These are phyloP conservation scores for Metschnikowia gruessii DNA, from an alignment of 805 yeast species.

Conservation along the genomic window DNA sequence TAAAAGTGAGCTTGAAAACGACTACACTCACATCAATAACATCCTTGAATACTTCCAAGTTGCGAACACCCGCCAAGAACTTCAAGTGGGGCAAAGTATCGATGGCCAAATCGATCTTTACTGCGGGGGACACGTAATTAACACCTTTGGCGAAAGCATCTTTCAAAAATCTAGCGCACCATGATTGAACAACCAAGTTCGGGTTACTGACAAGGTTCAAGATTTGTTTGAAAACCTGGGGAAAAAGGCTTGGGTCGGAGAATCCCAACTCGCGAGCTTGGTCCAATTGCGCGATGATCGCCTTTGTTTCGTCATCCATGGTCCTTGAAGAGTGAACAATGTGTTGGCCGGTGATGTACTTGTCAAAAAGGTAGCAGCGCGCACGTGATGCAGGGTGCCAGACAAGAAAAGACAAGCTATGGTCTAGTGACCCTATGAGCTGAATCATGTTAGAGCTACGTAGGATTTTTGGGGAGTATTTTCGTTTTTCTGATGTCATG, in stretches of 20 bases:
- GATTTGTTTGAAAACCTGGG: slow-evolving; percentile 44
- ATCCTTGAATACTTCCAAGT: slow-evolving; percentile 31
- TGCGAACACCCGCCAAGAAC: slow-evolving; percentile 26
- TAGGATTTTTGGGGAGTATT: too few species aligned
- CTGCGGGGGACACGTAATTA: slow-evolving; percentile 23
- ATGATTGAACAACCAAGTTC: slow-evolving; percentile 32
- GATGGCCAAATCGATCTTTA: slow-evolving; percentile 39
- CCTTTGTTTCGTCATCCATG: slow-evolving; percentile 18
- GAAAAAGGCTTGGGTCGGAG: slow-evolving; percentile 30
- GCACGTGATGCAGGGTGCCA: slow-evolving; percentile 5
- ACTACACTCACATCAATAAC: slow-evolving; percentile 38
- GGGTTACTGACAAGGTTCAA: slow-evolving; percentile 37
- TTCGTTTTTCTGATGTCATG: too few species aligned
- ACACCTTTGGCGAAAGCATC: slow-evolving; percentile 36
- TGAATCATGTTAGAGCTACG: too few species aligned
- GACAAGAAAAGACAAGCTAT: not conserved
- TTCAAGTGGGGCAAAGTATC: slow-evolving; percentile 37
- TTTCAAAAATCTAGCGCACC: slow-evolving; percentile 41
- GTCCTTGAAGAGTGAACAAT: not conserved
- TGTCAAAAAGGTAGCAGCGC: slow-evolving; percentile 2
- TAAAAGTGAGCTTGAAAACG: slow-evolving; percentile 44
- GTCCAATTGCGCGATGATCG: slow-evolving; percentile 30
- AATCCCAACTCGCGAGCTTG: slow-evolving; percentile 39
- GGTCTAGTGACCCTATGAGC: too few species aligned
- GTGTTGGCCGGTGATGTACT: slow-evolving; percentile 1